phyloP scores from a whole-genome alignment of 139 green algal genomes.

The Desmodesmus armatus region DNA sequence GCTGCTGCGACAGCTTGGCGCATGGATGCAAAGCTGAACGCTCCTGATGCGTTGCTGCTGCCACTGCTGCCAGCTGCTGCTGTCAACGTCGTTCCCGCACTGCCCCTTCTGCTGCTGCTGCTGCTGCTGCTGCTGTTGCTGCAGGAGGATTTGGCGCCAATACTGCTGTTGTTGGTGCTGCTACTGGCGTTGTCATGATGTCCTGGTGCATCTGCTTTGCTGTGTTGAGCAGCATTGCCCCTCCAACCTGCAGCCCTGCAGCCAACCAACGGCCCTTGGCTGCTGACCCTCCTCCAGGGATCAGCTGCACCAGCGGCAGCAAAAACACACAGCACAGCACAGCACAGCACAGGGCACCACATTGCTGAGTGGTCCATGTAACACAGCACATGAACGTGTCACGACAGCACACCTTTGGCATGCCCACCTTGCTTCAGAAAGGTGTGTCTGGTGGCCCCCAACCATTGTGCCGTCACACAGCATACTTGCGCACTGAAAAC shows the following conservation, averaged over 20 bases:
- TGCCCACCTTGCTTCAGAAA: neutral
- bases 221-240: neutral
- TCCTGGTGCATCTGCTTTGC: slow-evolving; percentile 18
- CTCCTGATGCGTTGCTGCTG: too few species aligned
- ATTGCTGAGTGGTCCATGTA: neutral
- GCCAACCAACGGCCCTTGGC: slow-evolving; percentile 5
- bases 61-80: neutral
- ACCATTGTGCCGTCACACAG: neutral
- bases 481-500: neutral
- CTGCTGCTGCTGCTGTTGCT: neutral
- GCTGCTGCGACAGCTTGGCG: neutral
- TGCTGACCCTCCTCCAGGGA: too few species aligned
- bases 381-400: neutral
- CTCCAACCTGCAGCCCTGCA: slow-evolving; percentile 6
- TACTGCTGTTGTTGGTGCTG: slow-evolving; percentile 16
- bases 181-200: neutral
- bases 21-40: neutral
- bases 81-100: too few species aligned
- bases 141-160: neutral
- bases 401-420: neutral
- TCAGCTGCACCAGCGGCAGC: neutral
- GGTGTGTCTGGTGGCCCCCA: neutral
- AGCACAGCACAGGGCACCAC: neutral
- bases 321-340: too few species aligned
- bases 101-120: neutral